Conservation (phyloP, 495 filamentous ascomycete genomes). For the Pseudotulostoma volvatum region DNA sequence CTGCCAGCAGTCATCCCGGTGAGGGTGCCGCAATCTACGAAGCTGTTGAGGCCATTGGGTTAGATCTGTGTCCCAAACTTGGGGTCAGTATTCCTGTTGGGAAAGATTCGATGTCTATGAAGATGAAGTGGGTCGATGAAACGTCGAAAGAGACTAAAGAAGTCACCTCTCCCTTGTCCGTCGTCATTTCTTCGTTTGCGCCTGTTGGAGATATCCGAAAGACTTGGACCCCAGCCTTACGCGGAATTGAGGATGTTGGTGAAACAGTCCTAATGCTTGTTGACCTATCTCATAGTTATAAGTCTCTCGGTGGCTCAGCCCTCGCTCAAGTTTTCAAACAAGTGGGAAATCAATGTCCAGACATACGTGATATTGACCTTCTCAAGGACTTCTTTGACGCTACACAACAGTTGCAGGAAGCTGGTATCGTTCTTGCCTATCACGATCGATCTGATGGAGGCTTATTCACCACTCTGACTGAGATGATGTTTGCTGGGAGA, state of each 20-base stretch:
- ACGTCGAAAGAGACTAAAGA: slow-evolving; percentile 53
- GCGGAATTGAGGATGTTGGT: slow-evolving; percentile 69
- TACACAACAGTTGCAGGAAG: slow-evolving; percentile 67
- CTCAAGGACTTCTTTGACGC: slow-evolving; percentile 90
- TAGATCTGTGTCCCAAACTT: slow-evolving; percentile 70
- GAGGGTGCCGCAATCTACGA: slow-evolving; percentile 91
- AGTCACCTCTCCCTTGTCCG: slow-evolving; percentile 79
- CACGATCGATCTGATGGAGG: slow-evolving; percentile 92
- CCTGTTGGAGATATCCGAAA: slow-evolving; percentile 60
- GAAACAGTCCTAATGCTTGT: slow-evolving; percentile 84
- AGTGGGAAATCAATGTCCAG: slow-evolving; percentile 67
- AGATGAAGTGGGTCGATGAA: slow-evolving; percentile 81
- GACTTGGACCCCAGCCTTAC: slow-evolving; percentile 87
- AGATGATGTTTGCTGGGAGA: slow-evolving; percentile 97
- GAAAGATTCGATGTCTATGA: slow-evolving; percentile 98
- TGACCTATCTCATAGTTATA: slow-evolving; percentile 62
- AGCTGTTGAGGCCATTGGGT: slow-evolving; percentile 80
- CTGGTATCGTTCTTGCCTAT: slow-evolving; percentile 79
- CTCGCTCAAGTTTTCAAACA: slow-evolving; percentile 85
- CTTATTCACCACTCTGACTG: slow-evolving; percentile 74
- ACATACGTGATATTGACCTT: slow-evolving; percentile 64
- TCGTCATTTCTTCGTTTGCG: slow-evolving; percentile 81
- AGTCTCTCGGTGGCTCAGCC: slow-evolving; percentile 79
- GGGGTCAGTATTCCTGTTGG: slow-evolving; percentile 89
- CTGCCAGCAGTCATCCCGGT: slow-evolving; percentile 78